phyloP scores from a whole-genome alignment of 1,284 basidiomycete genomes.

The Rhodotorula sp. region DNA sequence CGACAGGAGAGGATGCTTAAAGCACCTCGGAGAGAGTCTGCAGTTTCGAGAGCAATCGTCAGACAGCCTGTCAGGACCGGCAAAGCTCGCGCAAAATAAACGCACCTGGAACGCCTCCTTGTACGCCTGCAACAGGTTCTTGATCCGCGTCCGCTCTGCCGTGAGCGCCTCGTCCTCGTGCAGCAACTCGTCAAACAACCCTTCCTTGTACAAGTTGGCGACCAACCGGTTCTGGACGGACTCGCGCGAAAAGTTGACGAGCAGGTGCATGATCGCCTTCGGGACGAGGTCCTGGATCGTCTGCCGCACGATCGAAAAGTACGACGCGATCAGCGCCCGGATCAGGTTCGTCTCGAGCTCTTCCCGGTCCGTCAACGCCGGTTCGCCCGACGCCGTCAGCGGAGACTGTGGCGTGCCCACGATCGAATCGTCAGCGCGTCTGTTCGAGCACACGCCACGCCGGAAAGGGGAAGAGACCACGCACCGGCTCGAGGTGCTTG shows the following conservation, averaged over 20 bases:
- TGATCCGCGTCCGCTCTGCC: constrained; percentile 87
- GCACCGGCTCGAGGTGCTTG: constrained; percentile 62
- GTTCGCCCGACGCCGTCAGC: constrained; percentile 50
- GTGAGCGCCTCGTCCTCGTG: constrained; percentile 96
- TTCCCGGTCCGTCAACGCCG: constrained; percentile 63
- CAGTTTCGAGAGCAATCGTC: not conserved
- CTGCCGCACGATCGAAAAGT: constrained; percentile 94
- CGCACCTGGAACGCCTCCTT: constrained; percentile 77
- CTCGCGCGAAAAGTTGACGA: constrained; percentile 95
- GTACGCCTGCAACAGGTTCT: constrained; percentile 92
- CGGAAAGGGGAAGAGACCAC: not conserved
- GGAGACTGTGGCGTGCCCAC: constrained; percentile 55
- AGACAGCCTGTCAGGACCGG: too few relatives aligned
- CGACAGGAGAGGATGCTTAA: constrained; percentile 7
- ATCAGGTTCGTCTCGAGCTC: constrained; percentile 97
- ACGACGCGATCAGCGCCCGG: constrained; percentile 87
- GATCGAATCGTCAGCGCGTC: not conserved
- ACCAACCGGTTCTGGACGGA: constrained; percentile 96
- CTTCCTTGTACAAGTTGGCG: constrained; percentile 81
- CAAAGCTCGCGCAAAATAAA: not conserved
- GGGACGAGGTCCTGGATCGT: constrained; percentile 96
- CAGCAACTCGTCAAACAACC: constrained; percentile 80
- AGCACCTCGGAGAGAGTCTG: constrained; percentile 40
- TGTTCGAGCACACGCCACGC: too few relatives aligned
- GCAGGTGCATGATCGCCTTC: constrained; percentile 70